These are phyloP conservation scores for Phylloporus arenicola DNA, from an alignment of 768 basidiomycete genomes.

Conservation along the genomic window DNA sequence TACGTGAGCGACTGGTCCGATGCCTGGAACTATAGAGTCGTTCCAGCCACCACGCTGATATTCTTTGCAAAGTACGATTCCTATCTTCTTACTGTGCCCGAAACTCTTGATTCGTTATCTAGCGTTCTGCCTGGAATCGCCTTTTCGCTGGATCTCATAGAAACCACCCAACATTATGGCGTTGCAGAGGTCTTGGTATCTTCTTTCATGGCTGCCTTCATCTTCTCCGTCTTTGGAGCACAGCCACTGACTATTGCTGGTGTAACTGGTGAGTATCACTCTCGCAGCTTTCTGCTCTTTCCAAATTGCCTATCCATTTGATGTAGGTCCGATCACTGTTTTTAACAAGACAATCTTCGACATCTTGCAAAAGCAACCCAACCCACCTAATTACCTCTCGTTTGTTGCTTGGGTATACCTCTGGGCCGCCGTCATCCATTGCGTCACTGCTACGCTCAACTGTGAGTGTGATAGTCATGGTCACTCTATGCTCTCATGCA, in stretches of 20 bases:
- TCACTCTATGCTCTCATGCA: constrained; percentile 1
- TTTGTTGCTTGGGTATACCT: constrained; percentile 92
- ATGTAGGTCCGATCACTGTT: constrained; percentile 88
- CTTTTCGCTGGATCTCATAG: constrained; percentile 87
- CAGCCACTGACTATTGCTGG: constrained; percentile 92
- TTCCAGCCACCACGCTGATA: constrained; percentile 81
- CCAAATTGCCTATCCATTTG: too few species aligned
- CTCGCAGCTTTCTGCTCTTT: too few species aligned
- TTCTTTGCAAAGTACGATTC: constrained; percentile 73
- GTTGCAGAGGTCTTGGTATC: constrained; percentile 80
- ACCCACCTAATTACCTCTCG: constrained; percentile 72
- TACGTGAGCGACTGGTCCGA: constrained; percentile 87
- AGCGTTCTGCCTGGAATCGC: constrained; percentile 89
- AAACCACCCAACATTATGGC: constrained; percentile 85
- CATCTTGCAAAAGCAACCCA: constrained; percentile 52
- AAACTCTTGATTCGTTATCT: background rate
- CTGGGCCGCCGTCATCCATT: constrained; percentile 84
- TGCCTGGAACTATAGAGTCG: constrained; percentile 86
- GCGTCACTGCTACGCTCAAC: constrained; percentile 74
- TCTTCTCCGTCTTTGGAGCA: constrained; percentile 82
- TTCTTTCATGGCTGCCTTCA: constrained; percentile 85
- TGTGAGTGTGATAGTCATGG: constrained; percentile 39
- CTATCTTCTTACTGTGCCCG: background rate
- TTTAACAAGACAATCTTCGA: constrained; percentile 87
- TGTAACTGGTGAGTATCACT: constrained; percentile 58